phyloP scores from a whole-genome alignment of 148 eudicot species.

The Chenopodium album region DNA sequence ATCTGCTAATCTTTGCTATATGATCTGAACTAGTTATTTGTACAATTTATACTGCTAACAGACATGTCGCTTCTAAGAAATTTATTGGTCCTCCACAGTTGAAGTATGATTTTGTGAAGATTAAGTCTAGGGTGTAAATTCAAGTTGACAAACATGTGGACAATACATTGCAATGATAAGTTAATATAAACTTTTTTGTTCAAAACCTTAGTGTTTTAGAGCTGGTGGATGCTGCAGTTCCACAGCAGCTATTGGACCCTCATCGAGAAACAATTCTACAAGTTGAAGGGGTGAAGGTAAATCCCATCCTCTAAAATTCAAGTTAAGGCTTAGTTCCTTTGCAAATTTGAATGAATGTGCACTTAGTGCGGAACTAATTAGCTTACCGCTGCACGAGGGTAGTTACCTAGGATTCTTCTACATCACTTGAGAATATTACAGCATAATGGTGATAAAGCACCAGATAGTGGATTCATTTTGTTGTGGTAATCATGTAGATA shows the following conservation, averaged over 20 bases:
- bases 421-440: neutral
- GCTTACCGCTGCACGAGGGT: neutral
- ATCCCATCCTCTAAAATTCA: neutral
- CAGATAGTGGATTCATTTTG: neutral
- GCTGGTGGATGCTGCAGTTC: conserved; percentile 96
- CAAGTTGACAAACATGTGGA: neutral
- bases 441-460: neutral
- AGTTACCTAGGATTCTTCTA: neutral
- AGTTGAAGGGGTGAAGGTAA: conserved; percentile 88
- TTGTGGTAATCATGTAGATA: neutral
- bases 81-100: too few relatives aligned
- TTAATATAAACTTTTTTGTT: conserved; percentile 13
- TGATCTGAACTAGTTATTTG: neutral
- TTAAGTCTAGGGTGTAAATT: neutral
- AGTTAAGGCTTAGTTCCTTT: neutral
- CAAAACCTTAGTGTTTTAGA: conserved; percentile 61
- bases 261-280: conserved; percentile 58
- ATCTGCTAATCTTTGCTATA: neutral
- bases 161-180: neutral
- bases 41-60: neutral
- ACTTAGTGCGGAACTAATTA: neutral
- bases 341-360: neutral
- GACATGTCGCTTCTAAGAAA: neutral
- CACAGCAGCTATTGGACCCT: conserved; percentile 65
- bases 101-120: neutral